Conservation (phyloP, 805 yeast genomes). For the Tetrapisispora namnaoensis region DNA sequence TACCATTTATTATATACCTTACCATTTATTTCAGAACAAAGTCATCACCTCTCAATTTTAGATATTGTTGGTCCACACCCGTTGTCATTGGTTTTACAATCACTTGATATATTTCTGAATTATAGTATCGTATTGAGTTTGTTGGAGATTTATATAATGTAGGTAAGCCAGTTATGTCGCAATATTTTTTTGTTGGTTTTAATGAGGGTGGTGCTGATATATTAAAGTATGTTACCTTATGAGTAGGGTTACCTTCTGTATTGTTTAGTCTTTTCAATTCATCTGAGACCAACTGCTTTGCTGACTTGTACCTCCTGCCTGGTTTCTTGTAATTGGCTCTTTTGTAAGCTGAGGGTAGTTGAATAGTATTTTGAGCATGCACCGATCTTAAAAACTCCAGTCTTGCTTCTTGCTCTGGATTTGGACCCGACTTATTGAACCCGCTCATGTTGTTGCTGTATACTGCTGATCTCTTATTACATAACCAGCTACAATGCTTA, state of each 20-base stretch:
- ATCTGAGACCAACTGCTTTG: constrained; percentile 63
- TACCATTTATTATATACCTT: no score
- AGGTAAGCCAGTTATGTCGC: constrained; percentile 87
- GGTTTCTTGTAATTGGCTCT: constrained; percentile 42
- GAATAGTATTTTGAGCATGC: constrained; percentile 13
- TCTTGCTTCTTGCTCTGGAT: constrained; percentile 11
- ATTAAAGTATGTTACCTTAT: constrained; percentile 51
- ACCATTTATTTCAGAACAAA: constrained; percentile 52
- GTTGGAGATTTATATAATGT: constrained; percentile 69
- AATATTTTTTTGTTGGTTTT: constrained; percentile 70
- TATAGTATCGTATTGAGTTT: constrained; percentile 66
- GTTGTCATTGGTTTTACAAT: constrained; percentile 70
- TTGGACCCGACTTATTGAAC: neutral
- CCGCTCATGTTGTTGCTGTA: no score
- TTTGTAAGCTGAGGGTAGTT: constrained; percentile 46
- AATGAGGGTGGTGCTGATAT: constrained; percentile 82
- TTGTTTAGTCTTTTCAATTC: constrained; percentile 57
- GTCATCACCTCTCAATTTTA: constrained; percentile 80
- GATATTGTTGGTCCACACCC: constrained; percentile 87
- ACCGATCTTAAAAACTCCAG: constrained; percentile 23
- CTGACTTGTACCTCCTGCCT: constrained; percentile 58
- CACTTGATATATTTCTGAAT: constrained; percentile 72
- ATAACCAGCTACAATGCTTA: no score
- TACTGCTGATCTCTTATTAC: no score
- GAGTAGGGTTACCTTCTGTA: constrained; percentile 4